Evolutionary conservation across 2,329 filamentous ascomycete species (phyloP), one percentile per base, ranked within the genome.

Genomic region (Bipolaris cookei): DNA sequence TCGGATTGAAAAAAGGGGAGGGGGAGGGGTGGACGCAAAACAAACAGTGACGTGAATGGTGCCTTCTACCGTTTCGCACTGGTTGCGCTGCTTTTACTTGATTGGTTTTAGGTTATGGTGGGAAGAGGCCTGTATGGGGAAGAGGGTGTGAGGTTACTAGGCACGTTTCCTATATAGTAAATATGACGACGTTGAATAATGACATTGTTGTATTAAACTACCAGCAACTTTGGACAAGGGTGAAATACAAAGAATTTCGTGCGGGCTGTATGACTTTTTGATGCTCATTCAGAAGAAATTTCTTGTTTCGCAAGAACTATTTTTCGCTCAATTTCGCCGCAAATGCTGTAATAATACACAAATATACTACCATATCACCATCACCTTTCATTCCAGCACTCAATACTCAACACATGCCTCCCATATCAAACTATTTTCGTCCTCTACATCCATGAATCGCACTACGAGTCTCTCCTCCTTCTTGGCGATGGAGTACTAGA

Each of bases 41-140:
- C 20, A 39, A 58, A 53, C 48, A 41, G 51, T 55, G 51, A 48
- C 47, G 54, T 45, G 35, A 30, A 16, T 30, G 23, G 18, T 18
- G 32, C 28, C 11, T 18, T 53, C n/a, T 25, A 21, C 43, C 32
- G 43, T 48, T 38, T 49, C 13, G 28, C 10, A 10, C 28, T 11
- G 10, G 7, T 3, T 13, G 28, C 28, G 10, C 10, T 30, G 28
- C 3, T 30, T 30, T 30, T 30, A 10, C 7, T 30, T 30, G 10
- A 6, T 30, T 30, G 28, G 28, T 2, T 30, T 11, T 4, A 30
- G 10, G 28, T 3, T 30, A 3, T 4, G 10, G 28, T 30, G 28
- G 3, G 11, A 10, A 30, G 28, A 11, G 28, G 28, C 4, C 4
- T 30, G 28, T 30, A 30, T 13, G 3, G 3, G 28, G 10, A 30